These are phyloP conservation scores for Rhynchospora pubera DNA, from an alignment of 176 grass and related monocot species.

Conservation along the genomic window DNA sequence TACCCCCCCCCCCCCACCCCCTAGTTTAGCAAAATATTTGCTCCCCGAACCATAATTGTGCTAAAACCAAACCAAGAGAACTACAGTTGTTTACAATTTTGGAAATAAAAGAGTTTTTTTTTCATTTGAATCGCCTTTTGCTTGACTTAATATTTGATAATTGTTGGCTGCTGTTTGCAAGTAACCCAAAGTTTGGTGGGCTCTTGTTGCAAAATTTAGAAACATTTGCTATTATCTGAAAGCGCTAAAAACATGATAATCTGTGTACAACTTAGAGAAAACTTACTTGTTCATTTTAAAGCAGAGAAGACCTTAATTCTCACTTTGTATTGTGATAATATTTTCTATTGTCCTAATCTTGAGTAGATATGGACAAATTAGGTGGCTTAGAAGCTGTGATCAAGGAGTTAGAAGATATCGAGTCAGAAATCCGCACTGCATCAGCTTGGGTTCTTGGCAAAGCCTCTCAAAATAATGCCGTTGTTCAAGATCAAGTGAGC, in stretches of 20 bases:
- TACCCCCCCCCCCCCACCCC: no score
- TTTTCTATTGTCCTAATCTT: background rate
- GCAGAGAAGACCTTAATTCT: background rate
- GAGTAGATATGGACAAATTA: slow-evolving; percentile 80
- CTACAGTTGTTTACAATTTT: background rate
- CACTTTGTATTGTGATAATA: background rate
- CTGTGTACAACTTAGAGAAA: background rate
- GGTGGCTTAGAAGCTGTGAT: slow-evolving; percentile 68
- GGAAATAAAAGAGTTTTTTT: background rate
- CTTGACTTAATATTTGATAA: background rate
- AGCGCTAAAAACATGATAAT: background rate
- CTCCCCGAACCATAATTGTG: background rate
- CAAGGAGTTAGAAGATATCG: slow-evolving; percentile 52
- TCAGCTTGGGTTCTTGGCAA: slow-evolving; percentile 81
- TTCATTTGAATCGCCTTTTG: background rate
- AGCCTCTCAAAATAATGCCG: slow-evolving; percentile 71
- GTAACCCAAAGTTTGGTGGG: background rate
- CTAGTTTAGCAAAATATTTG: background rate
- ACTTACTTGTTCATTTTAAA: background rate
- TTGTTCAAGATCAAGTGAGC: slow-evolving; percentile 87
- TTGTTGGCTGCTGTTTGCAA: background rate
- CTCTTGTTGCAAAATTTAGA: background rate
- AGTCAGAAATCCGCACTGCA: slow-evolving; percentile 53
- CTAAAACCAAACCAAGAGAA: background rate
- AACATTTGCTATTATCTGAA: background rate